Base-by-base conservation (phyloP, 1,139 yeast genomes). In the Debaryomyces psychrophilus region DNA sequence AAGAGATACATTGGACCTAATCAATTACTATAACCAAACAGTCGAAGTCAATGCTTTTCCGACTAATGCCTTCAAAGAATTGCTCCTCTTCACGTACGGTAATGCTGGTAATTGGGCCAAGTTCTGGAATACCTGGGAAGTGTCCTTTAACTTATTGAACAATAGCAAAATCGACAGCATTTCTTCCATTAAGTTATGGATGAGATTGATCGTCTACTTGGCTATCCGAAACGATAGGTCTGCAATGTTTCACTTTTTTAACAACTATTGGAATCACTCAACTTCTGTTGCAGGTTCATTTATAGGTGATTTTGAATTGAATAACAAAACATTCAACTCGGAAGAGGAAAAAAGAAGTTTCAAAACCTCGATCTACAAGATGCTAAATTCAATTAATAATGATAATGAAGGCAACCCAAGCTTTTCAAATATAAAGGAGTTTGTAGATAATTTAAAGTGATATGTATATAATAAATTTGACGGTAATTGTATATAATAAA, bases 91-190 rank as follows among this genome's bases (percentile, higher is more conserved):
- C 48, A 64, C 72, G 1, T 71, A 67, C 46, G 80, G 79, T 1
- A 72, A 70, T 49, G 62, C 73, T 12, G 67, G 68, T 2, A 58
- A 67, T 29, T 73, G 78, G 78, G 48, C 50, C 2, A 55, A 57
- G 36, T 75, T 74, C 55, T 75, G 79, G 79, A 51, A 52, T n/a
- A 62, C 68, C 41, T 73, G 78, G 78, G 64, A 69, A 20, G 48
- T 52, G 1, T 50, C 57, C 20, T 47, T 52, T 51, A 54, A 59
- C 25, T 45, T 59, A 33, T 44, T 54, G 48, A 45, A 47, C 38
- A 44, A 40, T 27, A 34, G 41, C 17, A 48, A 52, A 26, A 18
- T 17, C 20, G 50, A 51, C 37, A 15, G 48, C 26, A 31, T 36
- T 27, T 33, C 35, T 2, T 14, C 23, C 12, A 27, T 44, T 5